Conservation (phyloP, 441 rosid genomes). For the Manihot esculenta region DNA sequence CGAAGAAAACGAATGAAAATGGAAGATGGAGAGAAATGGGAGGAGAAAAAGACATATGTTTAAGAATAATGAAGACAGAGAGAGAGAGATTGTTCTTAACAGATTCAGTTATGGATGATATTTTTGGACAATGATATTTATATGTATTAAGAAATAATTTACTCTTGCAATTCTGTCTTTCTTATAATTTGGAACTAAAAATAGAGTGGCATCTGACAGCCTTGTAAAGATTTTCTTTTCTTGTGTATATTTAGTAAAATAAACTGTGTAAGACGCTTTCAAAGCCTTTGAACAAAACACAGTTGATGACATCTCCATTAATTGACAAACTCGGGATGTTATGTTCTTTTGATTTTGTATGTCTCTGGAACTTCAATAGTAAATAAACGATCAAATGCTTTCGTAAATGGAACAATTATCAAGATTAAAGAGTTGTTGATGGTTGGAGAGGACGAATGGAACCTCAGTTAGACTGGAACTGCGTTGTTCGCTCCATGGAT, state of each 20-base stretch:
- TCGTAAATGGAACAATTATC: background rate
- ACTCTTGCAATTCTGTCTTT: background rate
- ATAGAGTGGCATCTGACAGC: background rate
- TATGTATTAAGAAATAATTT: background rate
- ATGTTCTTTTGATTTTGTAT: no score
- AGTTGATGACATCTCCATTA: no score
- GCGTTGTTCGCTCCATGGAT: no score
- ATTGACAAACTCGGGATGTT: no score
- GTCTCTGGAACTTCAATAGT: background rate
- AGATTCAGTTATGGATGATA: conserved; percentile 29
- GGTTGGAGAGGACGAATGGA: background rate
- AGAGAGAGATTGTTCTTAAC: conserved; percentile 19
- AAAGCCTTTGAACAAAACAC: no score
- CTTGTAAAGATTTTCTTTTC: background rate
- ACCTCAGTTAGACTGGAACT: no score
- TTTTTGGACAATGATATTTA: conserved; percentile 8
- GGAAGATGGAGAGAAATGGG: conserved; percentile 54
- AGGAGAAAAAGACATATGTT: conserved; percentile 34
- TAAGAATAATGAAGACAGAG: conserved; percentile 14
- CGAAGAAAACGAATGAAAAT: conserved; percentile 16
- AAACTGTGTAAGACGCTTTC: background rate
- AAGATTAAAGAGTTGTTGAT: background rate
- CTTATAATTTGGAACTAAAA: background rate
- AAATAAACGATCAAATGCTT: background rate
- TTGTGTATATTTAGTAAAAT: conserved; percentile 1